Evolutionary conservation across 1,284 basidiomycete species (phyloP), one percentile per base, ranked within the genome.

Genomic region (Ustilago trichophora): DNA sequence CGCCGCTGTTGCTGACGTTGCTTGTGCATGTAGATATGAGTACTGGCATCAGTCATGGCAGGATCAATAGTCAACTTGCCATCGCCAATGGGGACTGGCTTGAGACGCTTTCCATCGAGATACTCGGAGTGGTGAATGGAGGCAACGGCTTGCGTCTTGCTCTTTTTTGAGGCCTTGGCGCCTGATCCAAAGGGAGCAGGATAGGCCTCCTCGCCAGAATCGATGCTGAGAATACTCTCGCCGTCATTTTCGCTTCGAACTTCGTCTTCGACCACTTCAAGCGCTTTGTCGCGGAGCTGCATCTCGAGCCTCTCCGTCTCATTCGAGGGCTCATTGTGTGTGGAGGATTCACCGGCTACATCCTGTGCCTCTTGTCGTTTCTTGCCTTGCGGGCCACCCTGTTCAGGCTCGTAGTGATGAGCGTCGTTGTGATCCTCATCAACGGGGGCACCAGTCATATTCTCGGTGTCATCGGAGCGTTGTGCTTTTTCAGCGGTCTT

Each of bases 131-230:
- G 63, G 24, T 37, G 56, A 29, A 51, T 59, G 5, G 52, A 52
- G 3, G 50, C 63, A 16, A 66, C 63, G 3, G 56, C 46, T 10
- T 48, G 41, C 3, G 63, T 66, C 27, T 66, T 59, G 47, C 51
- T 54, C 35, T 34, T 54, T 7, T 31, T 18, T 19, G 44, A 6
- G 7, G 24, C 25, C 12, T 33, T 27, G 8, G 48, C 22, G 11
- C 34, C 55, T 3, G 44, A 26, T 9, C 71, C 73, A 16, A 74
- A 74, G 5, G 73, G 73, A 15, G 60, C 59, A 3, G 73, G 73
- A 32, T 72, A 75, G 4, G 69, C 50, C 36, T 75, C 73, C 19
- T 73, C 67, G 31, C 12, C 60, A 15, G 47, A 43, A 21, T 55
- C 55, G n/a, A 52, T 27, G 18, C 37, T 45, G 10, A 8, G 21